A percentile compares a stretch with the other conserved stretches of the same genome.
Conservation (phyloP, 441 rosid species). For the Omphalea diandra region DNA sequence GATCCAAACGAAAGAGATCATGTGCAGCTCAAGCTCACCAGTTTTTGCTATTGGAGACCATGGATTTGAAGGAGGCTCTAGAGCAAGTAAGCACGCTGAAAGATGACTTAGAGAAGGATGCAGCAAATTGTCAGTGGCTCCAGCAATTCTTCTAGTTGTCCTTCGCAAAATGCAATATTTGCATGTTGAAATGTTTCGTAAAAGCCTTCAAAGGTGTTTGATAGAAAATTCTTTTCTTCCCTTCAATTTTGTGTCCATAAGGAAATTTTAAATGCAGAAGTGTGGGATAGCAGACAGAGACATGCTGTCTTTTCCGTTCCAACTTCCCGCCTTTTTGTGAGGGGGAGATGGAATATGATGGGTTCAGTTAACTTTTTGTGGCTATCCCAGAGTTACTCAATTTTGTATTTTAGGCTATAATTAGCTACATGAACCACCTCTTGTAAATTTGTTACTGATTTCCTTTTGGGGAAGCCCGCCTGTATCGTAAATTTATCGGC, state of each 20-base stretch:
- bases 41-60: constrained; percentile 80
- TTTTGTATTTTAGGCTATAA: neutral
- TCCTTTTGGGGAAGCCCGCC: no score
- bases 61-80: constrained; percentile 78
- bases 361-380: neutral
- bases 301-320: no score
- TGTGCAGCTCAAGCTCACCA: constrained; percentile 72
- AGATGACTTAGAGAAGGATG: constrained; percentile 67
- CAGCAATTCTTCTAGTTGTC: constrained; percentile 53
- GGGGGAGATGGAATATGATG: no score
- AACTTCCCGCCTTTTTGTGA: neutral
- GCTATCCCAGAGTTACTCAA: neutral
- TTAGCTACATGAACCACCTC: neutral
- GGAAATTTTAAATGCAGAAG: neutral
- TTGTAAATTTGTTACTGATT: neutral
- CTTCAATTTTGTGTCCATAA: constrained; percentile 11
- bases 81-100: constrained; percentile 53
- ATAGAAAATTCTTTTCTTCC: neutral
- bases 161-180: neutral
- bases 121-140: constrained; percentile 64
- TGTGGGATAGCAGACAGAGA: no score
- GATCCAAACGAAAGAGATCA: constrained; percentile 70
- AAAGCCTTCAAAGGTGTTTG: neutral
- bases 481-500: no score
- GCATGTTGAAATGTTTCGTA: neutral